These are phyloP conservation scores for Malassezia sympodialis DNA, from an alignment of 1,284 basidiomycete species.

Conservation along the genomic window DNA sequence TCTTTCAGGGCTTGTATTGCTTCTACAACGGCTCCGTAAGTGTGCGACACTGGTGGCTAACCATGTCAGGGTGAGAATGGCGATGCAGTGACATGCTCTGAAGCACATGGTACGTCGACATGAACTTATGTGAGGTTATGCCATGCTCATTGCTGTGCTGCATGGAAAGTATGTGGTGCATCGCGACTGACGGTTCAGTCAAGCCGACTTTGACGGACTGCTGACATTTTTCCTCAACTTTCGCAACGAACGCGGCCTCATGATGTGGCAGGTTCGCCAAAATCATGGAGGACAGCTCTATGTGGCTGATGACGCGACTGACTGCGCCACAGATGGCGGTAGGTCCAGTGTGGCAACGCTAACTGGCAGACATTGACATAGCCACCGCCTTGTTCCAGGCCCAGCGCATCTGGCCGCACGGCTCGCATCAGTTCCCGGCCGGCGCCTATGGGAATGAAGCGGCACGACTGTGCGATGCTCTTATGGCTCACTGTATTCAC, in stretches of 20 bases:
- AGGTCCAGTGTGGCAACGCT: background rate
- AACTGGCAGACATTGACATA: conserved; percentile 30
- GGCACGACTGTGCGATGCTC: conserved; percentile 16
- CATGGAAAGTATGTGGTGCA: conserved; percentile 21
- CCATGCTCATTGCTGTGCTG: conserved; percentile 36
- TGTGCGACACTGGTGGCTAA: background rate
- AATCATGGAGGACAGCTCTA: conserved; percentile 16
- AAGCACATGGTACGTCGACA: conserved; percentile 26
- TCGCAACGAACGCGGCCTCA: conserved; percentile 29
- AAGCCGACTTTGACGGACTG: conserved; percentile 32
- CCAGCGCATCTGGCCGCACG: conserved; percentile 20
- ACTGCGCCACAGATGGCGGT: conserved; percentile 35
- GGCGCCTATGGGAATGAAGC: conserved; percentile 25
- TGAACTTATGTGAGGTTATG: conserved; percentile 21
- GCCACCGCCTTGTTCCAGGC: conserved; percentile 34
- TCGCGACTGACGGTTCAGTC: conserved; percentile 6
- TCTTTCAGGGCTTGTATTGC: conserved; percentile 25
- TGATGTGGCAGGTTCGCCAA: conserved; percentile 40
- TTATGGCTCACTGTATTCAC: conserved; percentile 28
- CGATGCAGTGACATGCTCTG: conserved; percentile 40
- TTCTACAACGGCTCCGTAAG: conserved; percentile 28
- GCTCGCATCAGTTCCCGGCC: conserved; percentile 17
- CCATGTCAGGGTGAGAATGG: conserved; percentile 24
- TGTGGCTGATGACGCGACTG: conserved; percentile 28
- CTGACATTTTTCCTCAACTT: conserved; percentile 29